Evolutionary conservation across 225 moss, liverwort and hornwort species (phyloP).

Genomic region (Rhytidiadelphus loreus): DNA sequence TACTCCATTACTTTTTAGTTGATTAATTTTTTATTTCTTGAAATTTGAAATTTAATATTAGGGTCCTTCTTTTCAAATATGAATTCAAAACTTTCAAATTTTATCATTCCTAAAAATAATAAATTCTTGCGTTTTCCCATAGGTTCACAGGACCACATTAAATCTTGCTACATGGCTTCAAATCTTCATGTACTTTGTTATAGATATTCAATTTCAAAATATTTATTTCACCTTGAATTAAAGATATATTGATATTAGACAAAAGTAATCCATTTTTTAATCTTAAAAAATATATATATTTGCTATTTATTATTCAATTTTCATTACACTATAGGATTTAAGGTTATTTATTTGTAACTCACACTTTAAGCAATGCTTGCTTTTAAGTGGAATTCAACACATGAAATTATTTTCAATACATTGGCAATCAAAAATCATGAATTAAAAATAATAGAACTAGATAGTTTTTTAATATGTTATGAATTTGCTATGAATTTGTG

Average conservation of each 20-base stretch:
- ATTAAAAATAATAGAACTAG: neutral
- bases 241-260: neutral
- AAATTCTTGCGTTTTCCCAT: neutral
- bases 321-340: neutral
- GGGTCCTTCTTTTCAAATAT: rapidly evolving
- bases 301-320: neutral
- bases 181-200: neutral
- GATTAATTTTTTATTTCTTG: neutral
- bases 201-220: neutral
- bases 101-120: rapidly evolving
- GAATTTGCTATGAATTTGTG: neutral
- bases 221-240: neutral
- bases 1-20: neutral
- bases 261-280: neutral
- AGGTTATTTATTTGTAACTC: neutral
- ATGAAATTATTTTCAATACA: neutral
- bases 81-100: neutral
- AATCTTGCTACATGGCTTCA: neutral
- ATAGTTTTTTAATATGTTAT: neutral
- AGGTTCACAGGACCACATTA: neutral
- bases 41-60: too few species aligned
- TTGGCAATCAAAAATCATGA: neutral
- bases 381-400: neutral
- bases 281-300: neutral
- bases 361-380: neutral